Conservation (phyloP, 2,329 filamentous ascomycete species). For the Metarhizium guizhouense region DNA sequence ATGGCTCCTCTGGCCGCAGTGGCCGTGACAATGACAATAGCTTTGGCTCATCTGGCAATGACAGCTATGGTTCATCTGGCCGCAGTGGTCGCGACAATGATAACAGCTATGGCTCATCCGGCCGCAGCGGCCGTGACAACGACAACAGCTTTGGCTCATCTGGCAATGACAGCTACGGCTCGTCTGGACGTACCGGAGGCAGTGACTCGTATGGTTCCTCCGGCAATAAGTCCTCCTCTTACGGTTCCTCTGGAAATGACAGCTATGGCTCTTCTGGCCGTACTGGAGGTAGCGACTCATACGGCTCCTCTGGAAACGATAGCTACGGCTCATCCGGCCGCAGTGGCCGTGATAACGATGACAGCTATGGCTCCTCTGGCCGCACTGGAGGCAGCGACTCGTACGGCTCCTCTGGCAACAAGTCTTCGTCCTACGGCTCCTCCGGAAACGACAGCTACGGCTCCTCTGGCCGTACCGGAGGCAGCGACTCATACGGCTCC, state of each 20-base stretch:
- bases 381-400: not conserved
- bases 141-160: conserved; percentile 15
- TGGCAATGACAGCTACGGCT: conserved; percentile 11
- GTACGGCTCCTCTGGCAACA: conserved; percentile 12
- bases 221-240: conserved; percentile 8
- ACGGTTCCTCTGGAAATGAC: conserved; percentile 8
- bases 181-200: conserved; percentile 1
- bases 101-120: conserved; percentile 15
- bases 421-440: conserved; percentile 5
- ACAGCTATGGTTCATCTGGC: conserved; percentile 12
- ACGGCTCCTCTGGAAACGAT: conserved; percentile 6
- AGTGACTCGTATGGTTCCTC: conserved; percentile 11
- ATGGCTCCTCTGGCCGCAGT: conserved; percentile 6
- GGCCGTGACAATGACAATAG: conserved; percentile 7
- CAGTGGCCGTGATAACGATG: conserved; percentile 5
- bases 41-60: conserved; percentile 13
- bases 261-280: conserved; percentile 11
- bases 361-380: conserved; percentile 7
- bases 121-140: conserved; percentile 5
- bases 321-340: conserved; percentile 13
- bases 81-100: conserved; percentile 7
- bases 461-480: conserved; percentile 9
- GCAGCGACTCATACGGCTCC: conserved; percentile 7
- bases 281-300: conserved; percentile 7
- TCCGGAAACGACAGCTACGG: conserved; percentile 11